Evolutionary conservation across 345 rosid genomes (phyloP).

Genomic region (Rhizophora apiculata): DNA sequence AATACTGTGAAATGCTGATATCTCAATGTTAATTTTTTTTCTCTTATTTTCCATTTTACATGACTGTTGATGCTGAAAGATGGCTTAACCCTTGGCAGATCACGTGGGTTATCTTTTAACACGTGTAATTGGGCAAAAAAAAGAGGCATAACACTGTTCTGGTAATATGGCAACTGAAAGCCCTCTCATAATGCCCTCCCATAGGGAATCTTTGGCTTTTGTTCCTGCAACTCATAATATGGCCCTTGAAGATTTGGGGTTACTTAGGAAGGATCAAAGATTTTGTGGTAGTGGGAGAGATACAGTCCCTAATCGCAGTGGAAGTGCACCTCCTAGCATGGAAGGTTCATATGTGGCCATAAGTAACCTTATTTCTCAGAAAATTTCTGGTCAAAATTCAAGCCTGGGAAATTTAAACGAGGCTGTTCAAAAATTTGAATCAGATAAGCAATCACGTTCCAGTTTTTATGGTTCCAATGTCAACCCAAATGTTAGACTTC

Average conservation of each 20-base stretch:
- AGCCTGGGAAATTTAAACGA: conserved; percentile 22
- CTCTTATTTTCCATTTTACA: not conserved
- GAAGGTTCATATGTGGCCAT: conserved; percentile 56
- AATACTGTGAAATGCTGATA: not conserved
- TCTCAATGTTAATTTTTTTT: not conserved
- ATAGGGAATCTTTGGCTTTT: conserved; percentile 24
- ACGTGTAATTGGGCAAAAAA: not conserved
- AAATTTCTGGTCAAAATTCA: conserved; percentile 17
- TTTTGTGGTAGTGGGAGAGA: conserved; percentile 22
- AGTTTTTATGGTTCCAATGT: conserved; percentile 22
- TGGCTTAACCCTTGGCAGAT: not conserved
- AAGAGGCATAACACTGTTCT: not conserved
- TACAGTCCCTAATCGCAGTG: conserved; percentile 50
- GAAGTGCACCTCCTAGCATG: conserved; percentile 63
- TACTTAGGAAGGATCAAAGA: conserved; percentile 17
- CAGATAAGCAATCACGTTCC: conserved; percentile 30
- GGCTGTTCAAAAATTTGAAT: conserved; percentile 12
- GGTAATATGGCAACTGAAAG: conserved; percentile 54
- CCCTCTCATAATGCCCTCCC: conserved; percentile 44
- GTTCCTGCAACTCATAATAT: conserved; percentile 24
- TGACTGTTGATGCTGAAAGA: not conserved
- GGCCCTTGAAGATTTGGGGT: conserved; percentile 29
- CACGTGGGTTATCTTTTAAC: not conserved
- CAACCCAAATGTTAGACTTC: conserved; percentile 38
- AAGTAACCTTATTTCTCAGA: conserved; percentile 37